A percentile compares a stretch with the other conserved stretches of the same genome.
Conservation (phyloP, 2,329 filamentous ascomycete genomes). For the Fusarium brachygibbosum region DNA sequence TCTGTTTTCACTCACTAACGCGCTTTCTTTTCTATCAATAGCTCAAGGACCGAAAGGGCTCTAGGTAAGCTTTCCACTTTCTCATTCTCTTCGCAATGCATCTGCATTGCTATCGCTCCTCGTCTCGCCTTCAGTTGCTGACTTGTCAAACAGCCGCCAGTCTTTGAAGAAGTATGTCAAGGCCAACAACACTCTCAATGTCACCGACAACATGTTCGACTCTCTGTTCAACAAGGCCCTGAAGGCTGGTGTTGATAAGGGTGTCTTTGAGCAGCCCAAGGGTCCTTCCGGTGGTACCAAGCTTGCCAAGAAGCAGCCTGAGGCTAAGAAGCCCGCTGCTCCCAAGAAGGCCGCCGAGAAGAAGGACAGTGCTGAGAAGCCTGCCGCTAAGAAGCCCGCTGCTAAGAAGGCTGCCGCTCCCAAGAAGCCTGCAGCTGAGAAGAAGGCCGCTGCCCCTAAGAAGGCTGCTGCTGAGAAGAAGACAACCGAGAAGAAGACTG, state of each 20-base stretch:
- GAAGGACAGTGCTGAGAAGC: constrained; percentile 51
- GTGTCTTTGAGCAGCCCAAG: constrained; percentile 90
- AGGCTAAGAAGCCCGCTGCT: constrained; percentile 56
- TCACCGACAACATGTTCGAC: constrained; percentile 70
- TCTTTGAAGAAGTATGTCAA: constrained; percentile 73
- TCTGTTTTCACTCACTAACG: constrained; percentile 59
- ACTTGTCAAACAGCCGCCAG: constrained; percentile 62
- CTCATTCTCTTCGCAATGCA: constrained; percentile 20
- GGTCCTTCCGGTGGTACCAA: constrained; percentile 92
- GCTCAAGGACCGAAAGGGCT: constrained; percentile 74
- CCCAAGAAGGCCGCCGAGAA: constrained; percentile 55
- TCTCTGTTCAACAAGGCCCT: constrained; percentile 89
- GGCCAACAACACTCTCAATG: constrained; percentile 65
- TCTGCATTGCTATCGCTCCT: constrained; percentile 6
- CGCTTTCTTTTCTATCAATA: constrained; percentile 53
- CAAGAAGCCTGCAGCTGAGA: constrained; percentile 54
- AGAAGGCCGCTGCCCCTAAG: constrained; percentile 57
- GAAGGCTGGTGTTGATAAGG: constrained; percentile 85
- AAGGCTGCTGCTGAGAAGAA: constrained; percentile 41
- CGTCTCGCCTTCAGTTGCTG: constrained; percentile 15
- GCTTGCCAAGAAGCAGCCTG: constrained; percentile 81
- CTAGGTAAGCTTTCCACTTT: constrained; percentile 53
- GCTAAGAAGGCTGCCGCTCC: constrained; percentile 54
- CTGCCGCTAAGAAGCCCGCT: constrained; percentile 52
- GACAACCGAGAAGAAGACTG: constrained; percentile 31